Percentiles rank a stretch among this genome's conserved stretches.
Conservation (phyloP, 192 early-diverging fungal species). For the Ramicandelaber brevisporus region DNA sequence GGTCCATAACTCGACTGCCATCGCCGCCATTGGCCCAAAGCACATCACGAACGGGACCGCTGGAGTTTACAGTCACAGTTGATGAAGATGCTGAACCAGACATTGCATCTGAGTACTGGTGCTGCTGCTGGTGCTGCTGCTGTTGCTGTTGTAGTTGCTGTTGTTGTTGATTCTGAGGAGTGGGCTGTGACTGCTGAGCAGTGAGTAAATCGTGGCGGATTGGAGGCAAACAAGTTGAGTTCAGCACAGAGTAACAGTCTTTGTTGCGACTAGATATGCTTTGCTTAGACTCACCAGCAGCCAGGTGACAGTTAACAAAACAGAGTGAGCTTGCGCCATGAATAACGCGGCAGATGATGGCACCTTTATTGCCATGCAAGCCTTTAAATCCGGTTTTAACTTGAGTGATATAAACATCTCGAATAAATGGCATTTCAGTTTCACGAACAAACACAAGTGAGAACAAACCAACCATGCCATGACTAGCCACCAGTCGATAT, state of each 20-base stretch:
- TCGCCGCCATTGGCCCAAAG: slow-evolving; percentile 62
- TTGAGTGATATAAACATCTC: slow-evolving; percentile 30
- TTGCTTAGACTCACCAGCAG: slow-evolving; percentile 52
- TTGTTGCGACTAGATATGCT: slow-evolving; percentile 65
- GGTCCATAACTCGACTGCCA: slow-evolving; percentile 58
- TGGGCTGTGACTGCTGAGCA: too few relatives aligned
- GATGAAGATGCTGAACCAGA: slow-evolving; percentile 22
- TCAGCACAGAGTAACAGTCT: too few relatives aligned
- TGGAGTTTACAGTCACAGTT: slow-evolving; percentile 5
- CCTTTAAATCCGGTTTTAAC: slow-evolving; percentile 84
- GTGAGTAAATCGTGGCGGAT: too few relatives aligned
- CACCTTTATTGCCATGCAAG: slow-evolving; percentile 86
- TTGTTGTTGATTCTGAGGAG: too few relatives aligned
- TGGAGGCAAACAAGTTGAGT: too few relatives aligned
- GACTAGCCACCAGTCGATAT: slow-evolving; percentile 40
- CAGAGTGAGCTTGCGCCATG: slow-evolving; percentile 63
- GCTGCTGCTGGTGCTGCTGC: too few relatives aligned
- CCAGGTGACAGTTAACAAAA: slow-evolving; percentile 77
- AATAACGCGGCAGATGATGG: slow-evolving; percentile 51
- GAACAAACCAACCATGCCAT: slow-evolving; percentile 78
- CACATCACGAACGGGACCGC: slow-evolving; percentile 8
- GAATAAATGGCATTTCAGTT: slow-evolving; percentile 19
- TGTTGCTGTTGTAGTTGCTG: too few relatives aligned
- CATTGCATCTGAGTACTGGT: too few relatives aligned
- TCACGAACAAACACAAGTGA: slow-evolving; percentile 59